Evolutionary conservation across 2,329 filamentous ascomycete genomes (phyloP).

Genomic region (Aureobasidium sp.): DNA sequence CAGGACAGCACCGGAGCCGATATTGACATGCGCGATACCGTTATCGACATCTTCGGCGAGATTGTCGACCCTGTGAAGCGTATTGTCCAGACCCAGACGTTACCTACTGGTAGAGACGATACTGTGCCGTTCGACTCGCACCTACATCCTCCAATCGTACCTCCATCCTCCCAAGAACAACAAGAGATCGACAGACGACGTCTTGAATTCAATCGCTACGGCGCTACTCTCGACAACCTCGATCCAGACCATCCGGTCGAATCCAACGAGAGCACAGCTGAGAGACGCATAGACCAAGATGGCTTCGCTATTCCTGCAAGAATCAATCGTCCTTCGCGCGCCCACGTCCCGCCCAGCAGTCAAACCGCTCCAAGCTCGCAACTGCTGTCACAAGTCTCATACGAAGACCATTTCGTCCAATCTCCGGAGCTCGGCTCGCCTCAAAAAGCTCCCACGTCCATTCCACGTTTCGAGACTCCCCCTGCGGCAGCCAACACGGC

Average conservation of each 20-base stretch:
- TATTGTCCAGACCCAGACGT: conserved; percentile 28
- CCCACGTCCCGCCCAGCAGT: not conserved
- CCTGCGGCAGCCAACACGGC: not conserved
- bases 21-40: conserved; percentile 31
- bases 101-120: conserved; percentile 27
- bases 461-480: not conserved
- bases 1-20: conserved; percentile 32
- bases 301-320: conserved; percentile 12
- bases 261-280: conserved; percentile 17
- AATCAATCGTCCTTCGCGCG: not conserved
- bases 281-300: conserved; percentile 5
- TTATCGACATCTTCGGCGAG: conserved; percentile 29
- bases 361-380: not conserved
- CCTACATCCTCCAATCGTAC: conserved; percentile 17
- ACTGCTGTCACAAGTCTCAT: not conserved
- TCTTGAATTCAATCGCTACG: conserved; percentile 20
- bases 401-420: conserved; percentile 6
- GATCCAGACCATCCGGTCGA: conserved; percentile 26
- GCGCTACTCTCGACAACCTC: conserved; percentile 17
- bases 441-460: not conserved
- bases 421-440: conserved; percentile 11
- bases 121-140: conserved; percentile 29
- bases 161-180: conserved; percentile 1
- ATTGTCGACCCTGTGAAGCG: conserved; percentile 25
- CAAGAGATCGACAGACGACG: conserved; percentile 24